A percentile compares a stretch with the other conserved stretches of the same genome.
Evolutionary conservation across 306 rosid species (phyloP).

Genomic region (Adenanthera pavonina): DNA sequence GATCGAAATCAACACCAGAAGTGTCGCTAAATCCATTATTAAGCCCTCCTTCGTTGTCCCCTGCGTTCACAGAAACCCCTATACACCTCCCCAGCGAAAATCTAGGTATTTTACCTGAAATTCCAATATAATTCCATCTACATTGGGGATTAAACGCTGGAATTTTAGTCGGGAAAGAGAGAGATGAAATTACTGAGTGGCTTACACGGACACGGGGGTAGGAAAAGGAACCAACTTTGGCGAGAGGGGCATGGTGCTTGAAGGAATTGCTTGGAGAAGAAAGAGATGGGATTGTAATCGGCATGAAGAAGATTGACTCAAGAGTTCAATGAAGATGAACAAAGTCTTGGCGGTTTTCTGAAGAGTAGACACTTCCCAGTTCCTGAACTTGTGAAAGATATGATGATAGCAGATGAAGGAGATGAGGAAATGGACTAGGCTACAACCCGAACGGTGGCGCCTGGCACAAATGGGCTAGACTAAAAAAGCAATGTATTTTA

Average conservation of each 20-base stretch:
- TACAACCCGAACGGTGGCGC: neutral
- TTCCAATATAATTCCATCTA: constrained; percentile 33
- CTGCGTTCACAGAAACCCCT: constrained; percentile 38
- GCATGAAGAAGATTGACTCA: constrained; percentile 41
- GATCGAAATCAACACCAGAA: constrained; percentile 41
- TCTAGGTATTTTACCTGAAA: constrained; percentile 42
- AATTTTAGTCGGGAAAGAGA: constrained; percentile 38
- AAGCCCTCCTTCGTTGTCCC: constrained; percentile 20
- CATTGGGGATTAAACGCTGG: constrained; percentile 37
- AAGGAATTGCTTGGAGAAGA: constrained; percentile 49
- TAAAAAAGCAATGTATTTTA: no score
- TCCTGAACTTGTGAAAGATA: neutral
- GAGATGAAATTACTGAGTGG: constrained; percentile 30
- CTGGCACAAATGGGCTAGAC: neutral
- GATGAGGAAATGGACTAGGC: neutral
- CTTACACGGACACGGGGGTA: constrained; percentile 22
- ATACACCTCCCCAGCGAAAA: constrained; percentile 43
- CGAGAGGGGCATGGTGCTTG: constrained; percentile 38
- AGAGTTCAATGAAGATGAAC: neutral
- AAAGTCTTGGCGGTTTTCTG: neutral
- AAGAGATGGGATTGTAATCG: constrained; percentile 52
- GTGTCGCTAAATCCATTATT: constrained; percentile 23
- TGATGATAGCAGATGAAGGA: neutral
- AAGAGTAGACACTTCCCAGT: neutral
- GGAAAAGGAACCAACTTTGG: constrained; percentile 37